These are phyloP conservation scores for Metarhizium humberi DNA, from an alignment of 2,329 filamentous ascomycete species.

Conservation along the genomic window DNA sequence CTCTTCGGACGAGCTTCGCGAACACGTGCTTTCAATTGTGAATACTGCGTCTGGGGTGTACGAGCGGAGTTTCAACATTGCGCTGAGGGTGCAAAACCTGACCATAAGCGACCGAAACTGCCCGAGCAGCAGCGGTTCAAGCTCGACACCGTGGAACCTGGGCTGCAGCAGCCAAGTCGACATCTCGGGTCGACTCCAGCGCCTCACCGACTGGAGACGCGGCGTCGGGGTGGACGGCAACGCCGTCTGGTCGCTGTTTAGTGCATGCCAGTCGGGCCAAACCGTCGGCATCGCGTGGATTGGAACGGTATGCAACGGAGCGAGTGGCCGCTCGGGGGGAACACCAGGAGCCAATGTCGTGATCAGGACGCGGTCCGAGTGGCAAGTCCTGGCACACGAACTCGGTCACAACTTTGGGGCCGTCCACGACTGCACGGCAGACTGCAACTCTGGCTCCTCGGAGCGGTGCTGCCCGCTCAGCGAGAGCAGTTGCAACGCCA, in stretches of 20 bases:
- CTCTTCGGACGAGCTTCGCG: conserved; percentile 46
- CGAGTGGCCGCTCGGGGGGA: conserved; percentile 17
- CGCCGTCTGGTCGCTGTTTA: conserved; percentile 79
- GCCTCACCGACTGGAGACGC: conserved; percentile 77
- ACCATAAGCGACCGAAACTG: conserved; percentile 63
- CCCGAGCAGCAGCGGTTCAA: conserved; percentile 47
- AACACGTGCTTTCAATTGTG: conserved; percentile 70
- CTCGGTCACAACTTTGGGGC: conserved; percentile 81
- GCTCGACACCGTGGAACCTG: conserved; percentile 68
- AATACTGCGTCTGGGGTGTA: conserved; percentile 78
- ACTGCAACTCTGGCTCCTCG: conserved; percentile 45
- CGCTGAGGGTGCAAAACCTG: conserved; percentile 71
- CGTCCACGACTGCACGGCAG: conserved; percentile 69
- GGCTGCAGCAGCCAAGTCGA: conserved; percentile 49
- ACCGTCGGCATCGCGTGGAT: conserved; percentile 85
- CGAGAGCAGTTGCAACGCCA: conserved; percentile 55
- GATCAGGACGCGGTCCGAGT: conserved; percentile 65
- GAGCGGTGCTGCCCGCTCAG: conserved; percentile 65
- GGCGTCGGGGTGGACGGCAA: conserved; percentile 56
- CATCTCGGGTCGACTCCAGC: conserved; percentile 65
- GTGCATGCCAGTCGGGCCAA: conserved; percentile 61
- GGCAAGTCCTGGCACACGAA: conserved; percentile 87
- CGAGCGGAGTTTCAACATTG: conserved; percentile 81
- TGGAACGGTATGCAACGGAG: conserved; percentile 61
- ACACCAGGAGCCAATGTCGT: conserved; percentile 58